phyloP scores from a whole-genome alignment of 2,329 filamentous ascomycete genomes.

The Xylariaceae sp. region DNA sequence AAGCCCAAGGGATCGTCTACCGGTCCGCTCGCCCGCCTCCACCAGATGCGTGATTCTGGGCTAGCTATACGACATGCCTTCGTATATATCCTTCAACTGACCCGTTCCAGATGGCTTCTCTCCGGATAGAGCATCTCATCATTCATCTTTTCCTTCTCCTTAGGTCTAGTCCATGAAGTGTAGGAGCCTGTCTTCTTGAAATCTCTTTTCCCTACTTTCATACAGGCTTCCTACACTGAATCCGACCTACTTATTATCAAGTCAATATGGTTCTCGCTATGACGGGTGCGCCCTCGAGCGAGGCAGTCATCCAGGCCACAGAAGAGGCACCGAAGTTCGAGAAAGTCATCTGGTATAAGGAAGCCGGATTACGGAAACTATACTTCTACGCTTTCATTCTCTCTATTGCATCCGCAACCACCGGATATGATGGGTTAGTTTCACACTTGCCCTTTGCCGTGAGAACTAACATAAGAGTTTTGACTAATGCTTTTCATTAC shows the following conservation, averaged over 20 bases:
- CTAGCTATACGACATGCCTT: slow-evolving; percentile 5
- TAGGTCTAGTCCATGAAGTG: not conserved
- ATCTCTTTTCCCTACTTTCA: not conserved
- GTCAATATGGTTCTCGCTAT: slow-evolving; percentile 21
- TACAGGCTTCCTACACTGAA: not conserved
- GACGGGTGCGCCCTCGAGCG: slow-evolving; percentile 10
- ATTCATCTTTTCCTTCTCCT: not conserved
- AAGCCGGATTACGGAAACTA: slow-evolving; percentile 51
- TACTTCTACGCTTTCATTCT: slow-evolving; percentile 50
- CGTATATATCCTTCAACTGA: slow-evolving; percentile 24
- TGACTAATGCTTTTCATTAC: slow-evolving; percentile 7
- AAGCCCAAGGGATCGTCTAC: slow-evolving; percentile 21
- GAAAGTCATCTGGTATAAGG: slow-evolving; percentile 47
- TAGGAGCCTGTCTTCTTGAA: slow-evolving; percentile 4
- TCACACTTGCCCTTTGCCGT: not conserved
- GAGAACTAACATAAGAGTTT: not conserved
- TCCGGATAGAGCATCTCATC: slow-evolving; percentile 5
- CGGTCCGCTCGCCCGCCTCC: slow-evolving; percentile 30
- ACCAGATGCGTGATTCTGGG: slow-evolving; percentile 14
- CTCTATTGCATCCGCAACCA: slow-evolving; percentile 51
- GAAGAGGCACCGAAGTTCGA: slow-evolving; percentile 48
- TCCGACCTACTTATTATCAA: not conserved
- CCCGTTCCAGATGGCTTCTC: slow-evolving; percentile 9
- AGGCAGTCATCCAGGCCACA: slow-evolving; percentile 32
- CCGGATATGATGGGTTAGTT: slow-evolving; percentile 50